These are phyloP conservation scores for Aspergillus ellipticus DNA, from an alignment of 495 filamentous ascomycete species.

Conservation along the genomic window DNA sequence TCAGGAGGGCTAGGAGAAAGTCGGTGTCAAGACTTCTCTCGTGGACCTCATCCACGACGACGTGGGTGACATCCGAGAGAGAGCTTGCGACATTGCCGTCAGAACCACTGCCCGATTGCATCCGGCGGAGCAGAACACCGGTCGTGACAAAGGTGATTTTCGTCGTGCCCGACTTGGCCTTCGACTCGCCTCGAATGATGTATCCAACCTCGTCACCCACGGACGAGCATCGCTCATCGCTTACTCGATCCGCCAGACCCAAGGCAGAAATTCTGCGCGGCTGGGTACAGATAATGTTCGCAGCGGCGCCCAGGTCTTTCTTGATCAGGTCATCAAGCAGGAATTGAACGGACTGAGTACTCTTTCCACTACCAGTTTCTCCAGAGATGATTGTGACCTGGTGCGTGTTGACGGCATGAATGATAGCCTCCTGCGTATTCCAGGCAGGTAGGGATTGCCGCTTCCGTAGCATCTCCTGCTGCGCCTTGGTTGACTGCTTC, in stretches of 20 bases:
- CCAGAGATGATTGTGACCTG: slow-evolving; percentile 95
- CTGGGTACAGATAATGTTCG: slow-evolving; percentile 96
- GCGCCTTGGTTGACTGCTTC: slow-evolving; percentile 51
- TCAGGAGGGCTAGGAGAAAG: slow-evolving; percentile 84
- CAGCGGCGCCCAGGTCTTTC: slow-evolving; percentile 64
- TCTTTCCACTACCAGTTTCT: slow-evolving; percentile 95
- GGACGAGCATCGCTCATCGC: slow-evolving; percentile 76
- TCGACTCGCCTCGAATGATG: slow-evolving; percentile 88
- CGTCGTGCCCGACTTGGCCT: slow-evolving; percentile 60
- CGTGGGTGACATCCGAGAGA: slow-evolving; percentile 85
- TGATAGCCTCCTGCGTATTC: slow-evolving; percentile 71
- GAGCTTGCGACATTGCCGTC: slow-evolving; percentile 73
- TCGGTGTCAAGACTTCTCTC: slow-evolving; percentile 95
- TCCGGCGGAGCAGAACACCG: slow-evolving; percentile 83
- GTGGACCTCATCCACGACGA: slow-evolving; percentile 96
- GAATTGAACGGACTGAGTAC: slow-evolving; percentile 95
- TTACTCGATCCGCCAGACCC: slow-evolving; percentile 89
- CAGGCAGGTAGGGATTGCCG: slow-evolving; percentile 81
- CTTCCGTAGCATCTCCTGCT: slow-evolving; percentile 66
- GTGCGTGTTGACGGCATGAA: slow-evolving; percentile 64
- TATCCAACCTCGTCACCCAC: slow-evolving; percentile 93
- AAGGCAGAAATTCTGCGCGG: slow-evolving; percentile 92
- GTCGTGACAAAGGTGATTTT: slow-evolving; percentile 96
- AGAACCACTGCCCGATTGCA: slow-evolving; percentile 81
- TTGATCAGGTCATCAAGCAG: slow-evolving; percentile 87